Percentiles rank a stretch among this genome's conserved stretches.
These are phyloP conservation scores for Coniosporium apollinis DNA, from an alignment of 495 filamentous ascomycete species.

Conservation along the genomic window DNA sequence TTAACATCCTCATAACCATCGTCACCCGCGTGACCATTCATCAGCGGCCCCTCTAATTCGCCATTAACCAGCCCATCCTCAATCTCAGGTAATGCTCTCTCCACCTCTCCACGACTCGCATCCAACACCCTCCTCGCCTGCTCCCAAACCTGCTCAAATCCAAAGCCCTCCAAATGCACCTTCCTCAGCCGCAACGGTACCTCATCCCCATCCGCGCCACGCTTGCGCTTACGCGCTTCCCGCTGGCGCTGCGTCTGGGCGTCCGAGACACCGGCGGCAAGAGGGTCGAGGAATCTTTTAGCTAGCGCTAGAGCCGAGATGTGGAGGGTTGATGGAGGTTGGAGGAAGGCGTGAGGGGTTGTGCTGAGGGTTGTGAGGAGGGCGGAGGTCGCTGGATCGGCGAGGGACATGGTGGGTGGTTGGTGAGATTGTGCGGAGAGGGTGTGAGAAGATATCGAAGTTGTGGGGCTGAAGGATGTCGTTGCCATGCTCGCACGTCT, in stretches of 20 bases:
- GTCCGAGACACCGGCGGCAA: constrained; percentile 51
- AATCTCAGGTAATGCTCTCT: constrained; percentile 21
- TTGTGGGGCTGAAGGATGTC: constrained; percentile 12
- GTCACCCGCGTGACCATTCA: too few relatives aligned
- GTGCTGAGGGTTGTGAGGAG: constrained; percentile 32
- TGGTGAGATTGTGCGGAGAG: constrained; percentile 14
- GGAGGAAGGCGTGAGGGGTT: constrained; percentile 44
- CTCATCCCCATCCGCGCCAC: constrained; percentile 22
- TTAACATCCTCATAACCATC: constrained; percentile 21
- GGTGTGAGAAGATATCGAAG: constrained; percentile 16
- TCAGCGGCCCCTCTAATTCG: too few relatives aligned
- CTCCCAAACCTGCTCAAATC: constrained; percentile 80
- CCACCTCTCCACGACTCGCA: constrained; percentile 33
- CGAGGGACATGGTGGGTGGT: constrained; percentile 12
- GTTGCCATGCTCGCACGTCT: constrained; percentile 11
- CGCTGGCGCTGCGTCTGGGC: constrained; percentile 24
- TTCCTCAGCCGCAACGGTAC: constrained; percentile 51
- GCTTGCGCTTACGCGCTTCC: constrained; percentile 30
- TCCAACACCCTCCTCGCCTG: constrained; percentile 70
- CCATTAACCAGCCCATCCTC: too few relatives aligned
- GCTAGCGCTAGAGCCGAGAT: constrained; percentile 47
- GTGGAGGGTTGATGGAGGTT: constrained; percentile 46
- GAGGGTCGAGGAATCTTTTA: constrained; percentile 59
- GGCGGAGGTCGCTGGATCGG: constrained; percentile 6
- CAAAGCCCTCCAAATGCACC: constrained; percentile 76